Conservation (phyloP, 805 yeast genomes). For the Clavispora fructus region DNA sequence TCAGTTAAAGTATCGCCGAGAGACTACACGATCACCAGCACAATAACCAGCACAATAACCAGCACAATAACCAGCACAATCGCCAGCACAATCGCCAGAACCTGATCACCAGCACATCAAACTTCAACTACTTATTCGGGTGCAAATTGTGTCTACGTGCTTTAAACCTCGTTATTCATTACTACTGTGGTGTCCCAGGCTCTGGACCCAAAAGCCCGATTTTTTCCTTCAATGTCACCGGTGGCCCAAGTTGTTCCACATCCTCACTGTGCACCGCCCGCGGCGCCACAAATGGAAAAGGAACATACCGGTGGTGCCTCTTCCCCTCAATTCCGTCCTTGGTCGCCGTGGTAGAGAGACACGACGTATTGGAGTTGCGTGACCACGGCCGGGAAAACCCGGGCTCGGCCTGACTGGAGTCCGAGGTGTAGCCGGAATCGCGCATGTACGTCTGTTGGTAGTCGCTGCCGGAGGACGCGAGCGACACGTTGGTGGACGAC, state of each 20-base stretch:
- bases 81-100: no score
- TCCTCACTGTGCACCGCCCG: slow-evolving; percentile 1
- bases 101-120: no score
- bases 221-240: slow-evolving; percentile 42
- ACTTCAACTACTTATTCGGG: no score
- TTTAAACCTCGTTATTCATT: background rate
- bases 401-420: slow-evolving; percentile 1
- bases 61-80: no score
- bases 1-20: no score
- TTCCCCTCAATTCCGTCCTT: slow-evolving; percentile 72
- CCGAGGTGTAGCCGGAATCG: slow-evolving; percentile 4
- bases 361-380: slow-evolving; percentile 58
- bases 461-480: slow-evolving; percentile 22
- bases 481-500: slow-evolving; percentile 20
- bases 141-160: background rate
- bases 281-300: slow-evolving; percentile 19
- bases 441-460: slow-evolving; percentile 15
- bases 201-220: slow-evolving; percentile 30
- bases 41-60: no score
- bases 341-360: slow-evolving; percentile 68
- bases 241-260: slow-evolving; percentile 20
- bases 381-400: slow-evolving; percentile 52
- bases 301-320: slow-evolving; percentile 42
- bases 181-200: background rate
- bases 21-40: no score